These are phyloP conservation scores for Candida broadrunensis DNA, from an alignment of 805 yeast species.

Conservation along the genomic window DNA sequence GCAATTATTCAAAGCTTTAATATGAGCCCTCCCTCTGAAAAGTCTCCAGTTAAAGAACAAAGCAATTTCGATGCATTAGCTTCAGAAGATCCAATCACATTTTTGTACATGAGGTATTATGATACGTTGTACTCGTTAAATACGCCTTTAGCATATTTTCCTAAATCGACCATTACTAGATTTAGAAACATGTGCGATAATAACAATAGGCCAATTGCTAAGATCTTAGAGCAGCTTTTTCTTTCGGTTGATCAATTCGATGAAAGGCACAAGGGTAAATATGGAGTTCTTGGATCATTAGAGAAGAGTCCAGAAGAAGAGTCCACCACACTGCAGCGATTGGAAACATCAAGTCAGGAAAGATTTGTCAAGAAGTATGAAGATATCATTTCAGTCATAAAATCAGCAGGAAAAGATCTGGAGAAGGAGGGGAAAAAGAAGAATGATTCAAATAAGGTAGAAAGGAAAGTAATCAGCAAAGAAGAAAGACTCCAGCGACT, in stretches of 20 bases:
- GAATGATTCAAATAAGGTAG: not conserved
- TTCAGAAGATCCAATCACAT: conserved; percentile 22
- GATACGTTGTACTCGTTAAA: conserved; percentile 35
- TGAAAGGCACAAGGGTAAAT: conserved; percentile 30
- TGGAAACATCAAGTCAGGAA: conserved; percentile 11
- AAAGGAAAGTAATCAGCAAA: conserved; percentile 1
- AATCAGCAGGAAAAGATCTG: conserved; percentile 17
- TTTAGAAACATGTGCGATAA: conserved; percentile 40
- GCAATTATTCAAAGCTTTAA: not conserved
- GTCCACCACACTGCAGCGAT: not conserved
- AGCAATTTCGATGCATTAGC: not conserved
- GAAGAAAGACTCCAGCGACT: conserved; percentile 23
- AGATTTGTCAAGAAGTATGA: conserved; percentile 8
- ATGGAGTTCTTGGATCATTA: conserved; percentile 6
- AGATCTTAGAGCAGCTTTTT: conserved; percentile 25
- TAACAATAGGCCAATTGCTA: conserved; percentile 13
- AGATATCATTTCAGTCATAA: conserved; percentile 11
- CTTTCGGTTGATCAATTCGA: conserved; percentile 40
- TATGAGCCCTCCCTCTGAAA: not conserved
- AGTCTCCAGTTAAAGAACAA: not conserved
- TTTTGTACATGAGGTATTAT: conserved; percentile 32
- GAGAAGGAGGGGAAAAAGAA: conserved; percentile 6
- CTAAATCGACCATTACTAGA: conserved; percentile 49
- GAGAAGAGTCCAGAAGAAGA: not conserved
- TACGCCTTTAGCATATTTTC: conserved; percentile 39